Evolutionary conservation across 805 yeast genomes (phyloP).

Genomic region (Metschnikowia gelsemii): DNA sequence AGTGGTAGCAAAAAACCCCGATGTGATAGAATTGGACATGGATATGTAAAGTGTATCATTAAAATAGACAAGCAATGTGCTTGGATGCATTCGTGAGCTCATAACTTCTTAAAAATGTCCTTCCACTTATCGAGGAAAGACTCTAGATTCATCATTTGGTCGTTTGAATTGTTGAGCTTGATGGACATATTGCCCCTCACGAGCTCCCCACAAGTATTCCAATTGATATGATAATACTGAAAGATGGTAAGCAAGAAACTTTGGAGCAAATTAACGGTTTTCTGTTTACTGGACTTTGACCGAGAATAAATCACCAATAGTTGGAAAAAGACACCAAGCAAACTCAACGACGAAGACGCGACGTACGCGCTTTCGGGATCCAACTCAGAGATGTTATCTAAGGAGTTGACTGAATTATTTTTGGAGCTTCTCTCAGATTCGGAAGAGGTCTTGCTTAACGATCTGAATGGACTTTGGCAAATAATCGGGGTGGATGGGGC

Average conservation of each 20-base stretch:
- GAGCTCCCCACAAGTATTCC: constrained; percentile 38
- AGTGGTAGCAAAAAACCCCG: constrained; percentile 46
- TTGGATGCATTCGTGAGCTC: constrained; percentile 8
- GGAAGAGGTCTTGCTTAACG: constrained; percentile 13
- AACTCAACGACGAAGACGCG: constrained; percentile 31
- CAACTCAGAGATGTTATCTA: constrained; percentile 7
- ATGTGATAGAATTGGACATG: constrained; percentile 60
- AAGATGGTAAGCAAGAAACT: constrained; percentile 34
- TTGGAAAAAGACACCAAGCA: constrained; percentile 35
- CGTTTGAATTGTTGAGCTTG: constrained; percentile 36
- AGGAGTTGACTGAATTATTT: background rate
- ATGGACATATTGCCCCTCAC: constrained; percentile 36
- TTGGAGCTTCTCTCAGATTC: constrained; percentile 9
- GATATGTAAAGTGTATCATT: constrained; percentile 22
- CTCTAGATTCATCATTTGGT: constrained; percentile 34
- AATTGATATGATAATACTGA: constrained; percentile 42
- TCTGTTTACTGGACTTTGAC: constrained; percentile 33
- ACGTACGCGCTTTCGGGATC: constrained; percentile 2
- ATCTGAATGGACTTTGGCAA: constrained; percentile 13
- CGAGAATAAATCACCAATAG: constrained; percentile 34
- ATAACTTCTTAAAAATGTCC: constrained; percentile 27
- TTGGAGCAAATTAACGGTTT: constrained; percentile 31
- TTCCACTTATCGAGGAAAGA: constrained; percentile 42
- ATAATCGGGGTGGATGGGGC: constrained; percentile 45
- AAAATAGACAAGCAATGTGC: background rate